Evolutionary conservation across 768 basidiomycete species (phyloP), one percentile per base, ranked within the genome.

Genomic region (Tubosaeta sp.): DNA sequence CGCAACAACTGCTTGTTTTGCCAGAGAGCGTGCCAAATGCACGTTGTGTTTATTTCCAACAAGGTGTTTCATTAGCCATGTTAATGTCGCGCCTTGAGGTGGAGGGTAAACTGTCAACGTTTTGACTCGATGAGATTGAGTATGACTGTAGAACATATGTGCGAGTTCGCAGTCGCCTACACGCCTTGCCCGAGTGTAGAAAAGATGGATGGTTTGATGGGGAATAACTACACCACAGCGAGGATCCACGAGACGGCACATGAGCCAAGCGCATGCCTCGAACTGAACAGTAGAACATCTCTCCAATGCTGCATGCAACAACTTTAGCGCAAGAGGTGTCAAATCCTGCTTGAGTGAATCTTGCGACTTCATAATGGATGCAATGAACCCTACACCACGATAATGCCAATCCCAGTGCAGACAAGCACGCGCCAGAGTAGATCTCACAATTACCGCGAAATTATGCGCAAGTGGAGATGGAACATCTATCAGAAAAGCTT

Each of bases 31-130:
- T 27, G 76, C 72, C 6, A 80, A 70, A 54, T 81, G 72, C 4
- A 71, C 64, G 51, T 75, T 71, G 21, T 66, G 66, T 40, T 73
- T 72, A 34, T 58, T 62, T 32, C 52, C 51, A 2, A 68, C 60
- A 14, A 84, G 69, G 61, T 76, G 61, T 3, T 67, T 52, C 70
- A 87, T 72, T n/a, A 86, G 63, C 79, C 79, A 85, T 16, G 72
- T 60, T 44, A 84, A 56, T 2, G 76, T 60, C 9, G 54, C 39
- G 25, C 74, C 76, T 35, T 67, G 69, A 5, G 87, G 86, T 18
- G 76, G 62, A 6, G 81, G 79, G 52, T 82, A 84, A 4, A 55
- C 49, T 46, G 70, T 70, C n/a, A 56, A 54, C 19, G 59, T 50
- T 41, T 62, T 58, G 40, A 75, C 65, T 21, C 52, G 51, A 16